Conservation (phyloP, 352 stramenopile genomes). For the Globisporangium yorkense region DNA sequence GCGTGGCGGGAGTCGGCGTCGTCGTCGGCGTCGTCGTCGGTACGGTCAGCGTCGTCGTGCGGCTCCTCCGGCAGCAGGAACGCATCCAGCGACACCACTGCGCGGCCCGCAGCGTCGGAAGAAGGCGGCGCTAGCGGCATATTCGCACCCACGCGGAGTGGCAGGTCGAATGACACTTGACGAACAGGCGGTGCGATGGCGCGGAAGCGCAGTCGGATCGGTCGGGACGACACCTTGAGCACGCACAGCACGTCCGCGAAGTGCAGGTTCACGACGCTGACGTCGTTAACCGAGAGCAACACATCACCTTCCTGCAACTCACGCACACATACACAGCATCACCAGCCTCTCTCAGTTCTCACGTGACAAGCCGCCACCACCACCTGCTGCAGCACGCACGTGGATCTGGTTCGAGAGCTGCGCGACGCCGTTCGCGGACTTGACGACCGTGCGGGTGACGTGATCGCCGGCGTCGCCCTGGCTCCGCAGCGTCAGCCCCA, state of each 20-base stretch:
- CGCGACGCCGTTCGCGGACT: constrained; percentile 41
- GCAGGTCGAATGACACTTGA: constrained; percentile 1
- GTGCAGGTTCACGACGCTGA: constrained; percentile 55
- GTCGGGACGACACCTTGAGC: constrained; percentile 60
- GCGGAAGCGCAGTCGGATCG: constrained; percentile 62
- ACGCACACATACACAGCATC: constrained; percentile 3
- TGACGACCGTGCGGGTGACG: constrained; percentile 38
- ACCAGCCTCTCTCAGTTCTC: constrained; percentile 4
- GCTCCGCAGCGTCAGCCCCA: constrained; percentile 47
- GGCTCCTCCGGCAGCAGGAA: constrained; percentile 34
- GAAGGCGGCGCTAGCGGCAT: neutral
- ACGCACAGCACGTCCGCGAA: constrained; percentile 62
- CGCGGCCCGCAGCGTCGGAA: neutral
- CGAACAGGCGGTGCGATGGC: constrained; percentile 19
- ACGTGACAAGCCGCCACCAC: constrained; percentile 16
- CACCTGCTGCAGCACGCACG: constrained; percentile 14
- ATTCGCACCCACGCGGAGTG: constrained; percentile 6
- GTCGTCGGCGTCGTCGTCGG: constrained; percentile 38
- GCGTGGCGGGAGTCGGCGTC: constrained; percentile 64
- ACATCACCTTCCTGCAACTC: constrained; percentile 55
- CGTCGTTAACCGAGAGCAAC: constrained; percentile 61
- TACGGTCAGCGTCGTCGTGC: constrained; percentile 48
- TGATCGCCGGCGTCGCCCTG: constrained; percentile 20
- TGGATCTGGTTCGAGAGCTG: constrained; percentile 51
- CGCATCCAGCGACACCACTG: constrained; percentile 15